Evolutionary conservation across 495 filamentous ascomycete species (phyloP), one percentile per base, ranked within the genome.

Genomic region (Choiromyces venosus): DNA sequence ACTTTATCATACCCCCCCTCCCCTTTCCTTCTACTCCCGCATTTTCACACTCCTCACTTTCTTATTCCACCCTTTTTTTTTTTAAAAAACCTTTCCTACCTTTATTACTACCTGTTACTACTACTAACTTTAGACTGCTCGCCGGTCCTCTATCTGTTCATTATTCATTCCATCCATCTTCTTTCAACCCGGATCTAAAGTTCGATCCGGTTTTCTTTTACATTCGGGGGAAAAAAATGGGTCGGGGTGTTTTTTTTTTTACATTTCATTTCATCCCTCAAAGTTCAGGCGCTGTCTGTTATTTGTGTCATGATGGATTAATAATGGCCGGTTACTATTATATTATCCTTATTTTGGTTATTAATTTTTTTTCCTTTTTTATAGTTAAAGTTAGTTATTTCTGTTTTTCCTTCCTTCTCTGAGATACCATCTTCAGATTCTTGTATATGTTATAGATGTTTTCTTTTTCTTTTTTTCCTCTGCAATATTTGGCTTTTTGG

Each of bases 241-340:
- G 52, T 61, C 52, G n/a, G 4, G 9, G 52, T 61, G 52, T 61
- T 52, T 52, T 61, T 29, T 29, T 61, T 52, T 52, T 61, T 29
- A 12, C 46, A n/a, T 61, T 61, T 61, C n/a, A 5, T 61, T 29
- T 61, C 10, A 29, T 61, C 29, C 29, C 52, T 61, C 52, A 61
- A 61, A 61, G n/a, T 29, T 61, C n/a, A 61, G 52, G 52, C 44
- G 44, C 25, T 61, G 52, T 61, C 52, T 61, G 25, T 61, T 10
- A 29, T 25, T n/a, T n/a, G n/a, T 61, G 25, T 25, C 52, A 61
- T 61, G 52, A 61, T 61, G 52, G 52, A 61, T 61, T 61, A 14
- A 61, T 61, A 14, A 61, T 61, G 52, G 52, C 52, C n/a, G 52
- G 52, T 5, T 61, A 61, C 52, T 61, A 61, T 61, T 61, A 61